Evolutionary conservation across 2,329 filamentous ascomycete species (phyloP).

Genomic region (Sarocladium kiliense): DNA sequence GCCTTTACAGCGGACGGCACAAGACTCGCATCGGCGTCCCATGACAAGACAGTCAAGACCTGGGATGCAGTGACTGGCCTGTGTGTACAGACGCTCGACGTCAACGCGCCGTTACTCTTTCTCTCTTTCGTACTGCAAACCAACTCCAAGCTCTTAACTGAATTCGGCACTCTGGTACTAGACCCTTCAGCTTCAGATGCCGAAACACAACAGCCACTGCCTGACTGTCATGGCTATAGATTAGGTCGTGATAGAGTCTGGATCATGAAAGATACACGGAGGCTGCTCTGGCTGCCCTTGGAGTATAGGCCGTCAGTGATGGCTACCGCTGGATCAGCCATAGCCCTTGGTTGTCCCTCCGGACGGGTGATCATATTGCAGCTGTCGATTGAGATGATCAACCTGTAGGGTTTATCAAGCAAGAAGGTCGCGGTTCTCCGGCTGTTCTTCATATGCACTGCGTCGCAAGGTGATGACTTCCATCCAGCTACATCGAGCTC

Average conservation of each 20-base stretch:
- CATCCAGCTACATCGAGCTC: too few relatives aligned
- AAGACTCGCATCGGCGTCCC: conserved; percentile 9
- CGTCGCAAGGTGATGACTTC: too few relatives aligned
- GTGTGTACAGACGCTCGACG: background rate
- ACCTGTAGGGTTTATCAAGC: too few relatives aligned
- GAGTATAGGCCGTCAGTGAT: conserved; percentile 6
- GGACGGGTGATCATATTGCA: background rate
- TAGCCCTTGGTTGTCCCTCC: conserved; percentile 10
- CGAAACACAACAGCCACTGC: background rate
- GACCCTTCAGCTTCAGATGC: background rate
- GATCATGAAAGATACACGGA: conserved; percentile 8
- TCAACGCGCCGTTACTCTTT: background rate
- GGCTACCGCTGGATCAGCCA: conserved; percentile 3
- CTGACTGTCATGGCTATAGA: background rate
- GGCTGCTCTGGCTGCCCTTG: conserved; percentile 10
- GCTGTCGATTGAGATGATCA: too few relatives aligned
- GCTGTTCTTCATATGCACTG: too few relatives aligned
- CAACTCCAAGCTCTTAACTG: background rate
- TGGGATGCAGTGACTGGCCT: conserved; percentile 2
- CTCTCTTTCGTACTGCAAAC: background rate
- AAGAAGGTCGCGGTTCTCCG: too few relatives aligned
- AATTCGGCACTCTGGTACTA: background rate
- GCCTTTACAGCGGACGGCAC: conserved; percentile 11
- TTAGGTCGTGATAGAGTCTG: conserved; percentile 1
- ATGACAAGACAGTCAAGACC: background rate